Percentiles rank a stretch among this genome's conserved stretches.
phyloP scores from a whole-genome alignment of 345 rosid species.

The Garcia nutans region DNA sequence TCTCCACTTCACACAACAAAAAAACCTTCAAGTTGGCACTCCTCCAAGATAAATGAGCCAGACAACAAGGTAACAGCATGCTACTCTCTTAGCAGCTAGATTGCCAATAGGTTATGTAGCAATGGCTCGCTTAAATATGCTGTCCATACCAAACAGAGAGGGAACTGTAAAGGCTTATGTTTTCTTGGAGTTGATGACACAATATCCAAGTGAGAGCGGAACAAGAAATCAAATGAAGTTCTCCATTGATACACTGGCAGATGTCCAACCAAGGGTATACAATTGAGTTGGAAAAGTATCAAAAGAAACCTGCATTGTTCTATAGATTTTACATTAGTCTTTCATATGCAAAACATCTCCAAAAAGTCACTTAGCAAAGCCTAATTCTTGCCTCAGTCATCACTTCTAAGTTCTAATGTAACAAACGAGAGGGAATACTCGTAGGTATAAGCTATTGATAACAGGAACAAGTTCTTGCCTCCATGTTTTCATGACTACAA shows the following conservation, averaged over 20 bases:
- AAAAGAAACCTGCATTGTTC: constrained; percentile 3
- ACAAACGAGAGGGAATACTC: background rate
- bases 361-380: background rate
- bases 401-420: constrained; percentile 4
- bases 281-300: background rate
- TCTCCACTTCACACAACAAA: background rate
- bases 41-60: background rate
- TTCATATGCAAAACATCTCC: background rate
- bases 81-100: background rate
- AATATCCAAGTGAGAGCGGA: background rate
- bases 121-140: background rate
- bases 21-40: background rate
- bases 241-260: background rate
- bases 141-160: background rate
- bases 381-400: background rate
- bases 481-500: background rate
- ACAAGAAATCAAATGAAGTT: background rate
- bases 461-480: background rate
- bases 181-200: background rate
- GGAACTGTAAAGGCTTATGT: background rate
- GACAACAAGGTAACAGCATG: background rate
- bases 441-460: background rate
- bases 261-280: background rate
- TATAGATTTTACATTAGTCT: background rate
- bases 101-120: background rate